A percentile compares a stretch with the other conserved stretches of the same genome.
These are phyloP conservation scores for Bipolaris zeicola DNA, from an alignment of 2,329 filamentous ascomycete genomes.

Conservation along the genomic window DNA sequence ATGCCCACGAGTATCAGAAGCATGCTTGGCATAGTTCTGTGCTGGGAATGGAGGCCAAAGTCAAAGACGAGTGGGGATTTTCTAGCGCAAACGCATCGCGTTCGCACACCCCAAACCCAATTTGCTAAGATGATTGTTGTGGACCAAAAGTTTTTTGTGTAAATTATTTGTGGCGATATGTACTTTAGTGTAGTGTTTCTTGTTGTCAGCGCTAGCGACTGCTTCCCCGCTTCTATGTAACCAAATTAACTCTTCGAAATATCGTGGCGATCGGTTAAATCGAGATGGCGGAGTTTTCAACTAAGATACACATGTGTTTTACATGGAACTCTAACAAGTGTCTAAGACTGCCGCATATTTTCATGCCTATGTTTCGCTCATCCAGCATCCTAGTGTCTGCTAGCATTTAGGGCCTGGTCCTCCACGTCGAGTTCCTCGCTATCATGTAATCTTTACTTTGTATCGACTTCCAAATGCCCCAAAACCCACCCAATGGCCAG, in stretches of 20 bases:
- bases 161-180: not conserved
- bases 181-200: not conserved
- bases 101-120: not conserved
- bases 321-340: too few species aligned
- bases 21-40: conserved; percentile 1
- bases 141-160: not conserved
- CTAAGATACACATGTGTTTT: too few species aligned
- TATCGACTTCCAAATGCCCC: conserved; percentile 49
- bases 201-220: not conserved
- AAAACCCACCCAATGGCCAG: conserved; percentile 48
- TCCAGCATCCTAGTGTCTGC: too few species aligned
- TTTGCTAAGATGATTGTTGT: not conserved
- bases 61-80: conserved; percentile 2
- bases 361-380: too few species aligned
- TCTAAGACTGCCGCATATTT: too few species aligned
- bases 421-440: conserved; percentile 43
- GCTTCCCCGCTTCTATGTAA: not conserved
- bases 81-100: conserved; percentile 2
- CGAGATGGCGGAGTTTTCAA: too few species aligned
- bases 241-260: too few species aligned
- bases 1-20: conserved; percentile 4
- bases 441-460: conserved; percentile 46
- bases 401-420: conserved; percentile 19
- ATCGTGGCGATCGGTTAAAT: too few species aligned
- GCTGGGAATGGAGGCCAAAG: conserved; percentile 2